Base-by-base conservation (phyloP, 306 rosid genomes). In the Cyamopsis tetragonoloba region DNA sequence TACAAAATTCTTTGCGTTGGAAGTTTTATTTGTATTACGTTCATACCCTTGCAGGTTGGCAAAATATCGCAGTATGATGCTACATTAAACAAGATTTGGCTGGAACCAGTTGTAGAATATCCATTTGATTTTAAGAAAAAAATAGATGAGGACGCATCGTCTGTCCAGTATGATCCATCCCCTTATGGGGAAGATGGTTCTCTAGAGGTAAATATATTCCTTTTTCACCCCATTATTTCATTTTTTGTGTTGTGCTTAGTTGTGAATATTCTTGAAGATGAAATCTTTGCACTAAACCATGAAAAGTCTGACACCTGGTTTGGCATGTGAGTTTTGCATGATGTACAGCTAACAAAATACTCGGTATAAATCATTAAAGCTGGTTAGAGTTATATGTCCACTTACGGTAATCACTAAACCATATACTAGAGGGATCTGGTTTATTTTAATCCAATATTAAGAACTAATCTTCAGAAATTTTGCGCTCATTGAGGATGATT, bases 171-270 rank as follows among this genome's bases (percentile, higher is more conserved):
- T 31, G 82, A 83, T 71, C 69, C 84, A 41, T 74, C 79, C 49
- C 89, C 80, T 12, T 90, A 95, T 34, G 68, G 56, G 63, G 97
- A 90, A 79, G 92, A 95, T 80, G 92, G 96, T 68, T 89, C 96
- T 80, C 73, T 95, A 69, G 87, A 90, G 97, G 99, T 90, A 75
- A 28, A 30, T 63, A 27, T 65, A 27, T 68, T 50, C 15, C 48
- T 51, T 26, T 3, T 13, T 28, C 15, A 7, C 6, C 38, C 39
- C 1, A 3, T 28, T 55, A 55, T 30, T 55, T 28, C 5, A 53
- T n/a, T 51, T n/a, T 51, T 12, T 6, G 61, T 2, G 12, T 5
- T 12, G 35, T 51, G 20, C 60, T 53, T 53, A 53, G n/a, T n/a
- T n/a, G n/a, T n/a, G n/a, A n/a, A n/a, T n/a, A n/a, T n/a, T n/a